phyloP scores from a whole-genome alignment of 2,329 filamentous ascomycete genomes.

The Magnaporthales sp. region DNA sequence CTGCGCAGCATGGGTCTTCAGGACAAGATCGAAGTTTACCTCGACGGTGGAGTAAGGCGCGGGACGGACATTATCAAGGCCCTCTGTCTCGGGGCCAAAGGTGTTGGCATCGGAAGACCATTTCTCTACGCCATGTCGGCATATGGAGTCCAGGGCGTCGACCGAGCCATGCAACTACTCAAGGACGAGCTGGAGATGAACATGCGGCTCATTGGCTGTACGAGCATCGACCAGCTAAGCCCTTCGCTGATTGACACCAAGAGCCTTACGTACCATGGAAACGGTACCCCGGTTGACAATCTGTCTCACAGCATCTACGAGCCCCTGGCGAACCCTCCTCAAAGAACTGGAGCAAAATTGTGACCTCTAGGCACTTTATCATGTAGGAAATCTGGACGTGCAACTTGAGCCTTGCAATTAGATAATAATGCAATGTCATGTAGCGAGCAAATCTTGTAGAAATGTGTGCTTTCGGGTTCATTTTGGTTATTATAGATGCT shows the following conservation, averaged over 20 bases:
- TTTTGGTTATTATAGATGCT: not conserved
- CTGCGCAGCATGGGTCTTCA: conserved; percentile 66
- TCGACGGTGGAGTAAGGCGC: conserved; percentile 84
- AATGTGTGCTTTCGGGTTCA: not conserved
- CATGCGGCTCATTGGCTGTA: conserved; percentile 86
- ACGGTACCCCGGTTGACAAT: conserved; percentile 38
- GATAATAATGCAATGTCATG: not conserved
- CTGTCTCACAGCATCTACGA: conserved; percentile 44
- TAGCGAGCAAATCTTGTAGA: not conserved
- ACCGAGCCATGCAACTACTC: conserved; percentile 83
- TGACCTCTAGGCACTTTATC: conserved; percentile 18
- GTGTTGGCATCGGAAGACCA: conserved; percentile 87
- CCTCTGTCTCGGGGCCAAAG: conserved; percentile 81
- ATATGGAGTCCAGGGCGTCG: conserved; percentile 80
- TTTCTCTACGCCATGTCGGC: conserved; percentile 95
- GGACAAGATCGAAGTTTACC: conserved; percentile 73
- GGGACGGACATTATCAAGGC: conserved; percentile 95
- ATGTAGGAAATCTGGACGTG: not conserved
- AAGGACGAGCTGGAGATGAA: conserved; percentile 99
- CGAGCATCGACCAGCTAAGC: conserved; percentile 66
- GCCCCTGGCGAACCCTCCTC: conserved; percentile 40
- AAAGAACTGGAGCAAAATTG: conserved; percentile 42
- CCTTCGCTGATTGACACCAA: conserved; percentile 72
- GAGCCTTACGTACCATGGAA: conserved; percentile 50
- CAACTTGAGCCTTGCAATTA: not conserved